These are phyloP conservation scores for Zygosaccharomyces sapae DNA, from an alignment of 1,139 yeast genomes.

Conservation along the genomic window DNA sequence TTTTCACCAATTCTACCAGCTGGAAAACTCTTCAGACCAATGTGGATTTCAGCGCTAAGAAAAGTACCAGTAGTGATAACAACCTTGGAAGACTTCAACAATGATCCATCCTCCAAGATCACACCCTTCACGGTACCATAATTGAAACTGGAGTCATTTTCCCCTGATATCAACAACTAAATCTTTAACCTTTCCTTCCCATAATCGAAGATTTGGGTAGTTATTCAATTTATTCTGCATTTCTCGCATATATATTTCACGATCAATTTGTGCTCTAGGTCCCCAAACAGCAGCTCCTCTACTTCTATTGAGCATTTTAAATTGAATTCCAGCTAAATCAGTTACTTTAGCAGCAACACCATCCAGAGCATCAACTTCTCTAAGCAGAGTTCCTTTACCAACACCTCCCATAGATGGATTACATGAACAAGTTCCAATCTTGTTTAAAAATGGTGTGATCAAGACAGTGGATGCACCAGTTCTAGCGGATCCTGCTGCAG, in stretches of 20 bases:
- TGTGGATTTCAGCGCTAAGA: slow-evolving; percentile 88
- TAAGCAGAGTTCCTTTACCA: slow-evolving; percentile 88
- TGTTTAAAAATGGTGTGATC: slow-evolving; percentile 68
- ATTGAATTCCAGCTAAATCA: slow-evolving; percentile 91
- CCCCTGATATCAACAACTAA: slow-evolving; percentile 52
- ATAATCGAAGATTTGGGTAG: slow-evolving; percentile 51
- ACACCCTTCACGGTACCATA: slow-evolving; percentile 60
- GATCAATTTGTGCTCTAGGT: slow-evolving; percentile 93
- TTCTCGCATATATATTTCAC: slow-evolving; percentile 68
- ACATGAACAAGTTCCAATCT: slow-evolving; percentile 93
- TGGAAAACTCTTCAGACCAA: slow-evolving; percentile 74
- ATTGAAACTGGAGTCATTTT: slow-evolving; percentile 38
- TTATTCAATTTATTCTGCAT: slow-evolving; percentile 67
- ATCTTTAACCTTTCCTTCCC: slow-evolving; percentile 81
- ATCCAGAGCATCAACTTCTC: slow-evolving; percentile 94
- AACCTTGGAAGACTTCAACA: slow-evolving; percentile 59
- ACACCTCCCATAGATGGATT: slow-evolving; percentile 99
- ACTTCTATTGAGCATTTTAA: slow-evolving; percentile 77
- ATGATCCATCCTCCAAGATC: slow-evolving; percentile 60
- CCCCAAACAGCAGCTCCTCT: slow-evolving; percentile 99
- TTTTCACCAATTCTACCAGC: slow-evolving; percentile 93
- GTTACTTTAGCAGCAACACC: slow-evolving; percentile 84
- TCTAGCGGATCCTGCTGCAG: slow-evolving; percentile 90
- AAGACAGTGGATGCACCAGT: slow-evolving; percentile 69
- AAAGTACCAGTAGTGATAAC: slow-evolving; percentile 96